Percentiles rank a stretch among this genome's conserved stretches.
These are phyloP conservation scores for Diaporthe eres DNA, from an alignment of 2,329 filamentous ascomycete species.

Conservation along the genomic window DNA sequence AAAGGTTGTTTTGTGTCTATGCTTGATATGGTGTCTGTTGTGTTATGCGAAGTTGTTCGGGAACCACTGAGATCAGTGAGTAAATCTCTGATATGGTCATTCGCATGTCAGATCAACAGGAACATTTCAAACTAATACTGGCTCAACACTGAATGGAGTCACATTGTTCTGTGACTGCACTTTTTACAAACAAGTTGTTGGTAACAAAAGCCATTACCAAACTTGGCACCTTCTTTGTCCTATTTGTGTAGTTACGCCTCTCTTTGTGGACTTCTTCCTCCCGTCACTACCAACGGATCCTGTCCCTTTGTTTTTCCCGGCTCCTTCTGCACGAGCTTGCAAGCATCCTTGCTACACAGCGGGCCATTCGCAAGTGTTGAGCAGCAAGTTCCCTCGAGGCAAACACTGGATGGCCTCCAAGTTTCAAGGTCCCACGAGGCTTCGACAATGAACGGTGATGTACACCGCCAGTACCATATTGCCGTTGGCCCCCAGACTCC, in stretches of 20 bases:
- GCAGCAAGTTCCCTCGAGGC: constrained; percentile 23
- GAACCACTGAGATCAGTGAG: neutral
- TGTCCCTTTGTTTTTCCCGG: neutral
- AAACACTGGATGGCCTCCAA: constrained; percentile 19
- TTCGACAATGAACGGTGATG: neutral
- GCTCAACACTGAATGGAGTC: neutral
- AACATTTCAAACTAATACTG: too few species aligned
- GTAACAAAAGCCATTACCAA: too few species aligned
- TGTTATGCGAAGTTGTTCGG: neutral
- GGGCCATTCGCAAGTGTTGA: constrained; percentile 20
- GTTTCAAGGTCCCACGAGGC: neutral
- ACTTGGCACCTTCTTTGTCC: neutral
- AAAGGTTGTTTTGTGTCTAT: too few species aligned
- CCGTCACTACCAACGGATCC: constrained; percentile 4
- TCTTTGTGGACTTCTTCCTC: constrained; percentile 21
- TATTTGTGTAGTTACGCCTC: neutral
- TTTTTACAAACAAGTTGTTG: neutral
- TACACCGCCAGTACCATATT: constrained; percentile 28
- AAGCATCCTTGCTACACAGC: constrained; percentile 15
- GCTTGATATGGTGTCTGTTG: neutral
- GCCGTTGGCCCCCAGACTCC: constrained; percentile 21
- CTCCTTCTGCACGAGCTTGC: neutral
- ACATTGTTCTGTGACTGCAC: neutral
- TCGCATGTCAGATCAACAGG: neutral
- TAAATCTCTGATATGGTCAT: neutral